Evolutionary conservation across 306 rosid genomes (phyloP).

Genomic region (Argentina anserina): DNA sequence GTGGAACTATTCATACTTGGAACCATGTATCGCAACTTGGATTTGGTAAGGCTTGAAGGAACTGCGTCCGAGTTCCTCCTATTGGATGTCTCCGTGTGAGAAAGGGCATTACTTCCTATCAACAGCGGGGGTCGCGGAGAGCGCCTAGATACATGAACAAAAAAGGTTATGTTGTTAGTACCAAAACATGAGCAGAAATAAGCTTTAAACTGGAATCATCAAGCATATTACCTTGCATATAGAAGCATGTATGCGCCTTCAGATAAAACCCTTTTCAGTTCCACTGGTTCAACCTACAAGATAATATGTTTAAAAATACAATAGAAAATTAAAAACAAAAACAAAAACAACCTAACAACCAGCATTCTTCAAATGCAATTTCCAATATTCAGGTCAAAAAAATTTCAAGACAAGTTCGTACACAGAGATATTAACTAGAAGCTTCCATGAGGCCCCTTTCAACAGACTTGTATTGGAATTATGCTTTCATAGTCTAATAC

Average conservation of each 20-base stretch:
- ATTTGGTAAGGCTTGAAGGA: slow-evolving; percentile 39
- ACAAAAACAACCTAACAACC: neutral
- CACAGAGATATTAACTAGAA: neutral
- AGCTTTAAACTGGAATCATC: slow-evolving; percentile 2
- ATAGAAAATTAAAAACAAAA: neutral
- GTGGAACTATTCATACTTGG: slow-evolving; percentile 25
- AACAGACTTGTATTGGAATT: neutral
- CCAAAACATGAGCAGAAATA: neutral
- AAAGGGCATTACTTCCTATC: slow-evolving; percentile 35
- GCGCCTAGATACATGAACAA: slow-evolving; percentile 38
- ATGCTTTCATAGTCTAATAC: neutral
- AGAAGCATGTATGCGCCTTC: slow-evolving; percentile 84
- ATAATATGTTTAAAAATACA: neutral
- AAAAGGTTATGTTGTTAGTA: slow-evolving; percentile 2
- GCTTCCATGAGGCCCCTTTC: neutral
- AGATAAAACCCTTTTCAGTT: slow-evolving; percentile 53
- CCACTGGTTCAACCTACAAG: slow-evolving; percentile 69
- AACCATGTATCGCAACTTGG: slow-evolving; percentile 38
- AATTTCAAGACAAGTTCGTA: neutral
- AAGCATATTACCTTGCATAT: slow-evolving; percentile 55
- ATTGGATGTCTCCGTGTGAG: slow-evolving; percentile 42
- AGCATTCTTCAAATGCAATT: neutral
- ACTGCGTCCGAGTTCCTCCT: slow-evolving; percentile 60
- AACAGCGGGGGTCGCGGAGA: slow-evolving; percentile 47
- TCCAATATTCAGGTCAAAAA: neutral